Evolutionary conservation across 1,284 basidiomycete species (phyloP).

Genomic region (Sporisorium sorghi): DNA sequence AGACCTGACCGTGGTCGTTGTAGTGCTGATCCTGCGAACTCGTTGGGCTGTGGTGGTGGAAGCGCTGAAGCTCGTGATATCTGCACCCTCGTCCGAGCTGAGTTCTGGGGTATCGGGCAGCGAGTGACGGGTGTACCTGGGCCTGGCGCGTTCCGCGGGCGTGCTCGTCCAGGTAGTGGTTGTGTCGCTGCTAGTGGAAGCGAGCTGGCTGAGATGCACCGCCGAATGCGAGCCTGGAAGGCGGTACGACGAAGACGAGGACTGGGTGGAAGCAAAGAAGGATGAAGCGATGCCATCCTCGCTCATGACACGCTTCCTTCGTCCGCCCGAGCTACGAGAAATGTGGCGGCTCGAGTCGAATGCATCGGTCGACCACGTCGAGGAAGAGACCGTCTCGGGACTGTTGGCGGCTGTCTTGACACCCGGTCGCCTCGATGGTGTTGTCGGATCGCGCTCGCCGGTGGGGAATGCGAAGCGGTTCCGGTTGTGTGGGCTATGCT

Average conservation of each 20-base stretch:
- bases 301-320: slow-evolving; percentile 52
- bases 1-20: slow-evolving; percentile 24
- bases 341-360: slow-evolving; percentile 22
- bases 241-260: slow-evolving; percentile 13
- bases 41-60: slow-evolving; percentile 28
- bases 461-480: slow-evolving; percentile 19
- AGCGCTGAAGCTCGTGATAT: slow-evolving; percentile 30
- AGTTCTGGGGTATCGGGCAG: slow-evolving; percentile 52
- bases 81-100: slow-evolving; percentile 46
- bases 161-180: slow-evolving; percentile 11
- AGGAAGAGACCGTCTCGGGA: slow-evolving; percentile 21
- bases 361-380: slow-evolving; percentile 11
- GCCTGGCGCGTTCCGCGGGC: slow-evolving; percentile 11
- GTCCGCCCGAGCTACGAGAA: slow-evolving; percentile 32
- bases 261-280: slow-evolving; percentile 16
- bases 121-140: slow-evolving; percentile 9
- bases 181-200: background rate
- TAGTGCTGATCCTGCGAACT: slow-evolving; percentile 34
- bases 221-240: slow-evolving; percentile 32
- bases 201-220: slow-evolving; percentile 26
- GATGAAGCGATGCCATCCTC: slow-evolving; percentile 44
- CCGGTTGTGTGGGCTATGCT: slow-evolving; percentile 22
- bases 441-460: background rate
- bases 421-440: slow-evolving; percentile 8
- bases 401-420: slow-evolving; percentile 27